These are phyloP conservation scores for Metroxylon sagu DNA, from an alignment of 176 grass and related monocot genomes.

Conservation along the genomic window DNA sequence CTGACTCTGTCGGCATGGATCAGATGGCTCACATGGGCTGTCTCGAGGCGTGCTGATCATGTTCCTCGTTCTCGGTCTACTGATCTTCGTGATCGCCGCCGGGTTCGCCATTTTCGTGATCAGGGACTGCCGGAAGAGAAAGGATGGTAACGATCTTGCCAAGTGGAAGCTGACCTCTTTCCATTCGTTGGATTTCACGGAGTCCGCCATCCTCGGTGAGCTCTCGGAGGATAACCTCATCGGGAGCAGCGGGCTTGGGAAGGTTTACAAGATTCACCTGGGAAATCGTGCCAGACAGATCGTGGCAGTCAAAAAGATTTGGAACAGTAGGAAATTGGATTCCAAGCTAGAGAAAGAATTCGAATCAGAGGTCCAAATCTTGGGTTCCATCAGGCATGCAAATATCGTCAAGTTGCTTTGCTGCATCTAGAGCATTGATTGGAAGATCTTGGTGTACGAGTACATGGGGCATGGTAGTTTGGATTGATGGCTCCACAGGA, in stretches of 20 bases:
- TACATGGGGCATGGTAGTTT: conserved; percentile 78
- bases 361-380: conserved; percentile 56
- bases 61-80: conserved; percentile 35
- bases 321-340: conserved; percentile 25
- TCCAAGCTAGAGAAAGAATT: conserved; percentile 55
- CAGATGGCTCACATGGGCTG: conserved; percentile 18
- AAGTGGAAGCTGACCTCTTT: conserved; percentile 75
- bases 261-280: conserved; percentile 54
- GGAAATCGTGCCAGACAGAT: conserved; percentile 25
- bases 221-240: conserved; percentile 64
- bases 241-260: conserved; percentile 50
- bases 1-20: conserved; percentile 13
- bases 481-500: conserved; percentile 61
- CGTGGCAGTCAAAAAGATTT: conserved; percentile 79
- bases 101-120: conserved; percentile 25
- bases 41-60: conserved; percentile 33
- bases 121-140: conserved; percentile 32
- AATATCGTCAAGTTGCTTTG: conserved; percentile 83
- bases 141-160: conserved; percentile 10
- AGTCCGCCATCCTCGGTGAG: conserved; percentile 30
- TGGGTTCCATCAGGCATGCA: conserved; percentile 56
- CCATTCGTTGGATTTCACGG: conserved; percentile 43
- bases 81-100: conserved; percentile 24
- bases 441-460: conserved; percentile 83
- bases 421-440: conserved; percentile 43